Conservation (phyloP, 495 filamentous ascomycete species). For the Podospora pseudoanserina region DNA sequence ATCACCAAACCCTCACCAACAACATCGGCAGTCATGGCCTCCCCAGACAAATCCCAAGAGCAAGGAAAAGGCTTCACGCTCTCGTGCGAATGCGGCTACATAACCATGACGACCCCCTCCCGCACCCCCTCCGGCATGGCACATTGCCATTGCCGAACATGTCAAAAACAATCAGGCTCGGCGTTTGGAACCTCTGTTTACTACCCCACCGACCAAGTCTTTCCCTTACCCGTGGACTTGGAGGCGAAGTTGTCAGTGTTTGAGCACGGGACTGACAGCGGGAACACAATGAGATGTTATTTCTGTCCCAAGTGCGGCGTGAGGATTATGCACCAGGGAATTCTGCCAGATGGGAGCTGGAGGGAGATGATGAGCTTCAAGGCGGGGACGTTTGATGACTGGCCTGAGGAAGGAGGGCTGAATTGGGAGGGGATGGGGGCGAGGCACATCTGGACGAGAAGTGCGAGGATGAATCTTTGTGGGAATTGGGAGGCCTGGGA, state of each 20-base stretch:
- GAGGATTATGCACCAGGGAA: slow-evolving; percentile 42
- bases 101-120: slow-evolving; percentile 45
- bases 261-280: slow-evolving; percentile 39
- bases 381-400: slow-evolving; percentile 45
- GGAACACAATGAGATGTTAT: slow-evolving; percentile 42
- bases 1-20: not conserved
- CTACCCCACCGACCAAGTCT: slow-evolving; percentile 34
- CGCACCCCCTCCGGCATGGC: slow-evolving; percentile 37
- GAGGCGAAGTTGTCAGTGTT: slow-evolving; percentile 31
- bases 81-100: slow-evolving; percentile 51
- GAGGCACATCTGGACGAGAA: slow-evolving; percentile 8
- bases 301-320: slow-evolving; percentile 48
- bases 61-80: slow-evolving; percentile 22
- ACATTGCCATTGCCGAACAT: slow-evolving; percentile 56
- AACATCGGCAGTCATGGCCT: not conserved
- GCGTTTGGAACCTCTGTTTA: slow-evolving; percentile 53
- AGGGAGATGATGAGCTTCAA: slow-evolving; percentile 42
- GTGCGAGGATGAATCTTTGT: slow-evolving; percentile 1
- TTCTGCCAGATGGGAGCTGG: slow-evolving; percentile 30
- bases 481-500: slow-evolving; percentile 10
- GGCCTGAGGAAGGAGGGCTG: slow-evolving; percentile 6
- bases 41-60: not conserved
- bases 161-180: slow-evolving; percentile 53
- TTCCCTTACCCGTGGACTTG: slow-evolving; percentile 43
- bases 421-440: slow-evolving; percentile 15